Evolutionary conservation across 2,329 filamentous ascomycete genomes (phyloP), one percentile per base, ranked within the genome.

Genomic region (Colletotrichum cuscutae): DNA sequence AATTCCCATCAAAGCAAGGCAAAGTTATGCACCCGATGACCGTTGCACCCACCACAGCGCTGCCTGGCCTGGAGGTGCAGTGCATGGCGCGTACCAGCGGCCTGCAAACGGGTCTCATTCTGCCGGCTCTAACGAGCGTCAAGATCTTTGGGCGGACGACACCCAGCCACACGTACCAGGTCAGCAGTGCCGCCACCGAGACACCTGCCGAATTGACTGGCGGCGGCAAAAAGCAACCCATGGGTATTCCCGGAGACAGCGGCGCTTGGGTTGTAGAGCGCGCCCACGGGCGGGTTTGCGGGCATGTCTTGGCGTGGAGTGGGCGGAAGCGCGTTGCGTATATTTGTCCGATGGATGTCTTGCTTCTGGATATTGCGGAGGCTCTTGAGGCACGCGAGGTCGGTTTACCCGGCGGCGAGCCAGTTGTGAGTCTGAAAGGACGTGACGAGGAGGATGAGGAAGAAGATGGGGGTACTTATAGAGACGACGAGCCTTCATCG

Each of bases 261-360:
- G 96, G 96, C 4, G 96, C 96, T 0, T 98, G 96, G 96, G 90
- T 98, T 4, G 91, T 98, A 19, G 94, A 96, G 77, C 92, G 94
- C 70, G 88, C 89, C 6, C 87, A 91, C n/a, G 95, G 95, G 1
- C 89, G 91, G 49, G 90, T 98, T 3, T 97, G 94, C 77, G 96
- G 96, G 0, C 96, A 98, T 78, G 94, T 98, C 0, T 87, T 98
- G 13, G 96, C 96, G 0, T 97, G 93, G 91, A 96, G 93, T 76
- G 89, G 91, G 75, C 90, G 92, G 74, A 96, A 94, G 79, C 90
- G 90, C 54, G 92, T 95, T 5, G 95, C 95, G 0, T 98, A 98
- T 81, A 97, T 98, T 74, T 97, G 95, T 74, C 96, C 96, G 0
- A 98, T 98, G 96, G 94, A 98, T 70, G 89, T 98, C 2, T 84